Evolutionary conservation across 441 rosid genomes (phyloP), one percentile per base, ranked within the genome.

Genomic region (Euphorbia schlechtendalii): DNA sequence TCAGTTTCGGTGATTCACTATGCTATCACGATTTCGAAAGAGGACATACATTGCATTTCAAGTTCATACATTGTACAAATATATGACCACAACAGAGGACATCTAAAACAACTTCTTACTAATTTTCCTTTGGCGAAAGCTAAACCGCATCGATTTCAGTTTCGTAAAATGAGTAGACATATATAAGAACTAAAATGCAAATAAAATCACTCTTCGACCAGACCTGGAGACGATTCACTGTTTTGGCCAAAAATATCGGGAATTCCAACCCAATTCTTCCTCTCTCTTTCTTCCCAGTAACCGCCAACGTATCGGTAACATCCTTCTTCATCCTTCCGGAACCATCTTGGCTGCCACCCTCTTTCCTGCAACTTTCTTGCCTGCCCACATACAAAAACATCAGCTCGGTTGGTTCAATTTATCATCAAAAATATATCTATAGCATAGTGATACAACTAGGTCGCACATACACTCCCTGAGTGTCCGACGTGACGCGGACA

Each of bases 341-440:
- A 94, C 99, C 99, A 94, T 69, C 88, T 83, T 10, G 97, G 96
- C 68, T 79, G 96, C 99, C 99, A 94, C 14, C 99, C 99, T 68
- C 86, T 85, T 78, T 90, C 99, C 84, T 94, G 99, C 74, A 94
- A 54, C 71, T 80, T 91, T 78, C 99, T 89, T 64, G 99, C 97
- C 99, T 94, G 83, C 41, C 60, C 32, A 63, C 48, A 18, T 34
- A 18, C 20, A 17, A 30, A 40, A 38, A 17, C 55, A 53, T 40
- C 36, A 57, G 52, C 41, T 69, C 51, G 12, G 36, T 25, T 22
- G 12, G 36, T 25, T 22, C 63, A 18, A 14, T 21, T 14, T 13
- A 40, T 30, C 8, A 59, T 49, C 32, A 24, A 46, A 24, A 64
- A 34, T 34, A 34, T 5, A 34, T 2, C 40, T 0, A 34, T 5